Evolutionary conservation across 345 rosid species (phyloP).

Genomic region (Pelargonium nanum): DNA sequence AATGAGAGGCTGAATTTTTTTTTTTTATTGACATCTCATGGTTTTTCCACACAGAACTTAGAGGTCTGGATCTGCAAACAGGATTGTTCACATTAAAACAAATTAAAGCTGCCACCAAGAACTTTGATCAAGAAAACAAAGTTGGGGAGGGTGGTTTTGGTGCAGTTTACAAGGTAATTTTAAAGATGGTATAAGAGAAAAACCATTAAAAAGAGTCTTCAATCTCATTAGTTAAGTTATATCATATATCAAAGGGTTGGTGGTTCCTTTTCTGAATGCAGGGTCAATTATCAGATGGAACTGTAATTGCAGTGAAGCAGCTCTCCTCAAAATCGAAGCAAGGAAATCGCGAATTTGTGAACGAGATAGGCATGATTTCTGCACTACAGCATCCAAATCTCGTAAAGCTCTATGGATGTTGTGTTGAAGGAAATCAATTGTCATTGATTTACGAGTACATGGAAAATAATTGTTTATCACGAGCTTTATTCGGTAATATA

Average conservation of each 20-base stretch:
- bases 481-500: constrained; percentile 45
- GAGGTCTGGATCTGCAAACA: constrained; percentile 53
- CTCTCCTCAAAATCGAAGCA: constrained; percentile 65
- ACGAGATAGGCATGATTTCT: constrained; percentile 71
- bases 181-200: not conserved
- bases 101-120: constrained; percentile 57
- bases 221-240: not conserved
- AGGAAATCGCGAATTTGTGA: constrained; percentile 66
- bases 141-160: constrained; percentile 85
- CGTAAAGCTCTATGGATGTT: constrained; percentile 62
- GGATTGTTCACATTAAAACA: constrained; percentile 53
- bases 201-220: too few relatives aligned
- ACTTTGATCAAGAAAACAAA: constrained; percentile 47
- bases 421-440: constrained; percentile 66
- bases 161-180: constrained; percentile 52
- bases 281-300: constrained; percentile 66
- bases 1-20: not conserved
- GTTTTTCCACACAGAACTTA: constrained; percentile 37
- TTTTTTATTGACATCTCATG: constrained; percentile 10
- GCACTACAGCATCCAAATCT: constrained; percentile 76
- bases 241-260: constrained; percentile 1
- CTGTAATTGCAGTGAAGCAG: constrained; percentile 59
- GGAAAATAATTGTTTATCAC: constrained; percentile 66
- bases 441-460: constrained; percentile 61
- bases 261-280: constrained; percentile 17